Base-by-base conservation (phyloP, 2,329 filamentous ascomycete genomes). In the Coleophoma eucalyptorum region DNA sequence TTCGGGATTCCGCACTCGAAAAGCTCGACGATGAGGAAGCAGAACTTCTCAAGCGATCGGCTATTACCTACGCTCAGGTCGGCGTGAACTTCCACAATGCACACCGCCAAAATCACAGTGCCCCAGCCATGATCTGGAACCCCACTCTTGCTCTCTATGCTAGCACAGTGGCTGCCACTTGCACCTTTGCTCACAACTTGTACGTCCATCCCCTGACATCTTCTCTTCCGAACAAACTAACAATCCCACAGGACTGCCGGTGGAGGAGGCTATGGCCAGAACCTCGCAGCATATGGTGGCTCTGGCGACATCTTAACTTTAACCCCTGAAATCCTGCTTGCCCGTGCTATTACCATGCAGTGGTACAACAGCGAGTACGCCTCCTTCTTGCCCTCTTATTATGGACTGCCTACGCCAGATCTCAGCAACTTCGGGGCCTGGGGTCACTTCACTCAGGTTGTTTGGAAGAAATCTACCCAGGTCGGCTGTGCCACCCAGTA, bases 331-430 rank as follows among this genome's bases (percentile, higher is more conserved):
- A 5, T 26, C 26, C 13, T 83, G 43, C 75, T 89, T 55, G 80
- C 83, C 48, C 75, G 78, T 54, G 83, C 86, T 59, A 83, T 92
- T 65, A 89, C 83, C 62, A 80, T 90, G 65, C 76, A 86, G 72
- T 96, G 93, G 89, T 96, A 96, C 80, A 90, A 93, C 67, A 80
- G 80, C 63, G 89, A 96, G 70, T 74, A 87, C 61, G 65, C 67
- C 56, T 72, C 71, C 62, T 86, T 77, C 70, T 75, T 77, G 50
- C 67, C 71, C 46, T 26, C 26, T 5, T 75, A 69, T 65, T 92
- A 87, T 63, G 86, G 84, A 55, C 50, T 75, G 58, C 64, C 69
- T 49, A 76, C 75, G 62, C 85, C 87, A 12, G 69, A 80, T 62
- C 82, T 83, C 77, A 61, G 64, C 65, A 69, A 79, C 66, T 89